These are phyloP conservation scores for Eucommia ulmoides DNA, from an alignment of 257 asterid genomes.

Conservation along the genomic window DNA sequence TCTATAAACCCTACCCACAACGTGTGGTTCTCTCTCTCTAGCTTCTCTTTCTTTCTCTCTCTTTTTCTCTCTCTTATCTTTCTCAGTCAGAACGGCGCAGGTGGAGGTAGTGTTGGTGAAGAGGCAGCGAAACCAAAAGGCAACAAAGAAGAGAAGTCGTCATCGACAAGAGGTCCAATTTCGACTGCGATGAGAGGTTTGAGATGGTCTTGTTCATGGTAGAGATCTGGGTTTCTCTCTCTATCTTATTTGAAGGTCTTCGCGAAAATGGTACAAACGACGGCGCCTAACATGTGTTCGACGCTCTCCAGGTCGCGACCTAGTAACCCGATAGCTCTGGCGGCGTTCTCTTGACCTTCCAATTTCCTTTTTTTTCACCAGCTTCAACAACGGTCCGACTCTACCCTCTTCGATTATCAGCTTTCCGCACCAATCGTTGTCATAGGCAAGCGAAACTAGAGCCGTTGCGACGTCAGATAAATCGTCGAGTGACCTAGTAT, in stretches of 20 bases:
- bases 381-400: slow-evolving; percentile 45
- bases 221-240: too few relatives aligned
- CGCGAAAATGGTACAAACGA: slow-evolving; percentile 49
- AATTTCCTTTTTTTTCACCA: slow-evolving; percentile 50
- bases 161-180: too few relatives aligned
- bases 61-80: too few relatives aligned
- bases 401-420: slow-evolving; percentile 71
- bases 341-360: slow-evolving; percentile 64
- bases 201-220: too few relatives aligned
- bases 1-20: too few relatives aligned
- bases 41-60: too few relatives aligned
- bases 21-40: too few relatives aligned
- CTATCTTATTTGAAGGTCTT: slow-evolving; percentile 54
- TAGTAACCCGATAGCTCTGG: slow-evolving; percentile 48
- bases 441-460: slow-evolving; percentile 51
- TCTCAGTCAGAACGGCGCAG: too few relatives aligned
- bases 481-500: slow-evolving; percentile 37
- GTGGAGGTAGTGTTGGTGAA: too few relatives aligned
- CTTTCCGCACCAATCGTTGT: slow-evolving; percentile 51
- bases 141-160: too few relatives aligned
- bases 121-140: too few relatives aligned
- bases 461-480: slow-evolving; percentile 59
- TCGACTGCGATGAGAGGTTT: too few relatives aligned
- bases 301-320: slow-evolving; percentile 66
- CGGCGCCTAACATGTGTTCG: slow-evolving; percentile 54